Evolutionary conservation across 306 rosid species (phyloP), one percentile per base, ranked within the genome.

Genomic region (Biancaea sappan): DNA sequence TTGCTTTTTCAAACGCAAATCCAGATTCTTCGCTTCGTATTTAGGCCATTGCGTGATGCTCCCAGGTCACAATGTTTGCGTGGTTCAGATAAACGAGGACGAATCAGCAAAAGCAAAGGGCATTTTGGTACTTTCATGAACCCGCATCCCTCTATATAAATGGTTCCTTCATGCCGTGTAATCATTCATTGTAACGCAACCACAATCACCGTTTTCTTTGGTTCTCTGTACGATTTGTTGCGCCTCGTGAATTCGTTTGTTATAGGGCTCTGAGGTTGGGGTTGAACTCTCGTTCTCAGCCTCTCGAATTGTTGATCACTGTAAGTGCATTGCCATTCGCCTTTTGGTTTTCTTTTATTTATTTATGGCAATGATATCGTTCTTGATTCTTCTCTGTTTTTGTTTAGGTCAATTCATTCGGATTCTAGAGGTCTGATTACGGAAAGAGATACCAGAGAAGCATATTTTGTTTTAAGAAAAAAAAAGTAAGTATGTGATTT

Each of bases 251-350:
- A 38, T 38, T 38, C 43, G 43, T 38, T 13, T 38, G 12, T n/a
- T n/a, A n/a, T n/a, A n/a, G n/a, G n/a, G n/a, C 48, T 43, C 14
- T 14, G 3, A 14, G 26, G 14, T 35, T 24, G 28, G 10, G 11
- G 68, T 19, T 34, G 25, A 35, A 29, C 11, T 2, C 10, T 62
- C n/a, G 69, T 38, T 64, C 50, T 15, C 25, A 1, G 66, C 37
- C 53, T 48, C 8, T 51, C 65, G 29, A 19, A 19, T 69, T 48
- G 16, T 61, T 58, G 22, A 41, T 57, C 16, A 2, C 15, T 11
- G 81, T 75, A 44, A 59, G 84, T 41, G 63, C 69, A 66, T 71
- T 79, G 14, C 46, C 16, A 26, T 54, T 31, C 2, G 3, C 21
- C 10, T 31, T 16, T 22, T 16, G n/a, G n/a, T 18, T 9, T 15